Evolutionary conservation across 1,139 yeast genomes (phyloP).

Genomic region (Saccharomyces pastorianus): DNA sequence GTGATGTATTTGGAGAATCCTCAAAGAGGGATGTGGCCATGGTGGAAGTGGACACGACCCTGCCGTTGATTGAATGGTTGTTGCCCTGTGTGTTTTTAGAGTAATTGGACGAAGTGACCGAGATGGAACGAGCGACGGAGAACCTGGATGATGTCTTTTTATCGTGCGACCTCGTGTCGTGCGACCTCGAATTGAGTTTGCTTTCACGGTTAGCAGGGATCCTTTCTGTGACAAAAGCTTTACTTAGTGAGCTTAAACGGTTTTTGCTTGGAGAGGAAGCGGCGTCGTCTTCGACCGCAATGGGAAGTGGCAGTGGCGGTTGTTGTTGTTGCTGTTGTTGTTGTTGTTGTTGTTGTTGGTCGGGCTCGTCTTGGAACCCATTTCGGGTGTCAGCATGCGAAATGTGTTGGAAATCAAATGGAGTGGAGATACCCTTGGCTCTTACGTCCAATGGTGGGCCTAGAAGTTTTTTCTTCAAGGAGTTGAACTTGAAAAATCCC

Average conservation of each 20-base stretch:
- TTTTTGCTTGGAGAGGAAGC: background rate
- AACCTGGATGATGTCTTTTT: constrained; percentile 6
- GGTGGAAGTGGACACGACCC: constrained; percentile 27
- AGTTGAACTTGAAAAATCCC: background rate
- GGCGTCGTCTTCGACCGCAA: background rate
- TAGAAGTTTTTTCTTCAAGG: background rate
- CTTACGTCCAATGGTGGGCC: constrained; percentile 5
- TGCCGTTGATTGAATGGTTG: constrained; percentile 12
- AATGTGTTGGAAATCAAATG: constrained; percentile 28
- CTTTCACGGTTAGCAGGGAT: constrained; percentile 6
- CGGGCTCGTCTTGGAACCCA: background rate
- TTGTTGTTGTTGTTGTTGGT: too few relatives aligned
- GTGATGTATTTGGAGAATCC: constrained; percentile 15
- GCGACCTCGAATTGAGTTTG: background rate
- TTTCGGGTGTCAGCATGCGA: constrained; percentile 25
- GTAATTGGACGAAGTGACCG: constrained; percentile 20
- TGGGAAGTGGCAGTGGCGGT: background rate
- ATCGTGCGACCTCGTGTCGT: background rate
- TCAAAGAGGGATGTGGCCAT: constrained; percentile 28
- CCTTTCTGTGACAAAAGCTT: constrained; percentile 26
- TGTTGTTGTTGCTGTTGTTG: background rate
- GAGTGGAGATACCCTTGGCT: constrained; percentile 18
- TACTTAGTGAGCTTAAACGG: constrained; percentile 5
- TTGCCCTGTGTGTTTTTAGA: constrained; percentile 10
- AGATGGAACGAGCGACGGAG: constrained; percentile 16